Evolutionary conservation across 805 yeast species (phyloP), one percentile per base, ranked within the genome.

Genomic region (Yamadazyma ubonensis): DNA sequence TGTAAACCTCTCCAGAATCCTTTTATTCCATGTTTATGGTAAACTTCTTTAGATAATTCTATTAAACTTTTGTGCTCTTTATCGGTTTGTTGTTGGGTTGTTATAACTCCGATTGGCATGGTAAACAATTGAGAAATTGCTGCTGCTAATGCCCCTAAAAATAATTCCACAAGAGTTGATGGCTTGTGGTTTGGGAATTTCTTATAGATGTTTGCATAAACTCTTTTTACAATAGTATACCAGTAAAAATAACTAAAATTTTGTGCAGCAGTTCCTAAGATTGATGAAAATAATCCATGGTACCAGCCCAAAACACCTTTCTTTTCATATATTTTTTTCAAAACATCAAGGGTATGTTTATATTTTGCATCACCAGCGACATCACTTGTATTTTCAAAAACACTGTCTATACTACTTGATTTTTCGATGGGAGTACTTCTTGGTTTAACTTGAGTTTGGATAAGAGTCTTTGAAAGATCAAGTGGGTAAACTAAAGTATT

Each of bases 1-100:
- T 86, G 83, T 42, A 87, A 71, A 0, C 96, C 96, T 49, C 80
- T 75, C 95, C 95, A 87, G 43, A 86, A 75, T 0, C 91, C 91
- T 15, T 73, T 59, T 26, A 79, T 47, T 3, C 93, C 91, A 50
- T 84, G 86, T 19, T 79, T 79, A 15, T 66, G 63, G 26, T 77
- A 58, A 36, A 86, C 78, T 36, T 78, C 76, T 43, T 71, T 54
- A 27, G 61, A 49, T 47, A 69, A 58, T 48, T 60, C 59, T 40
- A 40, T 43, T 50, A 65, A 57, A 17, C 53, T 52, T 32, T 59
- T 52, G 52, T 61, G 68, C 6, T 50, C 55, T 54, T 65, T 65
- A 43, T 71, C 73, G 0, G 85, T 78, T 58, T 81, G 86, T 46
- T 71, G 75, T 48, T 70, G 73, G 10, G 77, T 71, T 11, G 95